phyloP scores from a whole-genome alignment of 2,329 filamentous ascomycete species.

The Pyrenophora graminea region DNA sequence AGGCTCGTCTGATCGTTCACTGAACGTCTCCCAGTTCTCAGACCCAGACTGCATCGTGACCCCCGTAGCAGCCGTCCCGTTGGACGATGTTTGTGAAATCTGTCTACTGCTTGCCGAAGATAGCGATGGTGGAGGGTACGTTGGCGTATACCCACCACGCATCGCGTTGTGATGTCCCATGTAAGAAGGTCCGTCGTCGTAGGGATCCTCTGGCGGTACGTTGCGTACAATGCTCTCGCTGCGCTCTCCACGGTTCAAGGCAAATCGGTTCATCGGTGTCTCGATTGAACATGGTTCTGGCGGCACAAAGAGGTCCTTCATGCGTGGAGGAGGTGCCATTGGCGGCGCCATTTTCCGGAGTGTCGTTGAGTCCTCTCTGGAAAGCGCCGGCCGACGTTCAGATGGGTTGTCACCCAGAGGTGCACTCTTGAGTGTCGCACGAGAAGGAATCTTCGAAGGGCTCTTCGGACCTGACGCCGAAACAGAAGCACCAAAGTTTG shows the following conservation, averaged over 20 bases:
- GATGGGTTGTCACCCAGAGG: slow-evolving; percentile 55
- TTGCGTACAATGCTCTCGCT: slow-evolving; percentile 64
- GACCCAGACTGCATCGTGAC: slow-evolving; percentile 76
- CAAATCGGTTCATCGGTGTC: slow-evolving; percentile 52
- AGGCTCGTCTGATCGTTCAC: slow-evolving; percentile 76
- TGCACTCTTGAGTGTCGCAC: slow-evolving; percentile 67
- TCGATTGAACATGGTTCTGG: slow-evolving; percentile 46
- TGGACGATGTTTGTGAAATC: slow-evolving; percentile 67
- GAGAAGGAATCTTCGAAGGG: slow-evolving; percentile 71
- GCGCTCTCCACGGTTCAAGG: slow-evolving; percentile 51
- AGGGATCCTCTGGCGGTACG: slow-evolving; percentile 78
- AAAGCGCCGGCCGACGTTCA: slow-evolving; percentile 60
- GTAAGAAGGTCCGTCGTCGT: slow-evolving; percentile 61
- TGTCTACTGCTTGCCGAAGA: slow-evolving; percentile 59
- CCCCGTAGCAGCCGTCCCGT: slow-evolving; percentile 44
- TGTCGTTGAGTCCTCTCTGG: slow-evolving; percentile 36
- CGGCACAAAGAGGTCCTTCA: slow-evolving; percentile 76
- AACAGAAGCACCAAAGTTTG: slow-evolving; percentile 35
- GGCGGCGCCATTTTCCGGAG: slow-evolving; percentile 50
- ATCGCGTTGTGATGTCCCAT: slow-evolving; percentile 39
- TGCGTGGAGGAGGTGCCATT: slow-evolving; percentile 76
- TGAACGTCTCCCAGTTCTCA: slow-evolving; percentile 98
- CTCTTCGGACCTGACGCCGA: slow-evolving; percentile 51
- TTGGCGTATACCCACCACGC: slow-evolving; percentile 31
- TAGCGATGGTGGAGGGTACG: slow-evolving; percentile 34